Base-by-base conservation (phyloP, 108 stramenopile genomes). In the Skeletonema marinoi region DNA sequence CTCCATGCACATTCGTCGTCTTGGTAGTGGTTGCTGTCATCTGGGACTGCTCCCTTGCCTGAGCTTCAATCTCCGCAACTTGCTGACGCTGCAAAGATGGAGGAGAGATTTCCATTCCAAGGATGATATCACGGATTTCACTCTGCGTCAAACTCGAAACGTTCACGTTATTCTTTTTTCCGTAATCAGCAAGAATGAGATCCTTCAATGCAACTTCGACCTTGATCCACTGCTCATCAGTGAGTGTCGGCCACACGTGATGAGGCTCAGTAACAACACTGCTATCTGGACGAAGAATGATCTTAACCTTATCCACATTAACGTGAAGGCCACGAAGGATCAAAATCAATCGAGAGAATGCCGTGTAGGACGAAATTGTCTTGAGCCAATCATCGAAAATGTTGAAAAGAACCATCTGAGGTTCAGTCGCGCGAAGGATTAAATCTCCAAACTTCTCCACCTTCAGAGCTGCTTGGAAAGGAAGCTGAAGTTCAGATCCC, bases 371-470 rank as follows among this genome's bases (percentile, higher is more conserved):
- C 2, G 97, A 98, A 73, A 99, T 96, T 2, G 97, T 96, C 74
- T 96, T 97, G 44, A 98, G 90, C 99, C 99, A 99, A 80, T 99
- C 99, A 78, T 99, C 99, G 85, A 96, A 99, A 60, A 98, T 96
- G 75, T 98, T 99, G 93, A 98, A 99, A 19, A 98, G 87, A 12
- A 98, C 97, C 99, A 99, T 99, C 83, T 98, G 96, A 29, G 99
- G 98, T 88, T 99, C 98, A 14, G 98, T 98, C 29, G 99, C 99
- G 58, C 96, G 90, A 33, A 99, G 84, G 71, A 99, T 98, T 29
- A 98, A 75, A 82, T 99, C 99, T 17, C 99, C 99, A 78, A 99
- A 96, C 85, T 98, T 98, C 82, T 99, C 99, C 10, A 99, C 94
- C 84, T 98, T 98, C 54, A 99, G 87, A 19, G 97, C 96, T 35